Evolutionary conservation across 164 flowering plant genomes (phyloP), one percentile per base, ranked within the genome.

Genomic region (Dillenia turbinata): DNA sequence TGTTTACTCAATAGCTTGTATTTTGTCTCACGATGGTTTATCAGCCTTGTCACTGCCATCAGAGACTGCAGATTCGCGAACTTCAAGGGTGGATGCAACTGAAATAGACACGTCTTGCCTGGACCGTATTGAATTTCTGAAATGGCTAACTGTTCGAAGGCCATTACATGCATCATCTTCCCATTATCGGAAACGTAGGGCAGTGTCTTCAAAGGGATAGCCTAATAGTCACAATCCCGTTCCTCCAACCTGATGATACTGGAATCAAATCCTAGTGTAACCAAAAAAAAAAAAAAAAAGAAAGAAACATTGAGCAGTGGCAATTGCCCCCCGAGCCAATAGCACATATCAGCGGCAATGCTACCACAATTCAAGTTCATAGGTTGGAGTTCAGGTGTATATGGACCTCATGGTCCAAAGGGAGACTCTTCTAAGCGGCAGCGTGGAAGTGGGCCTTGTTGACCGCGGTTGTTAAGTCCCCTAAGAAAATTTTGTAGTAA

Each of bases 21-120:
- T 89, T 66, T 76, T 94, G 48, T 83, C 94, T 4, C 78, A 69
- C 66, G 92, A 89, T 72, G 97, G 92, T 16, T 62, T 83, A 52
- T 68, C 81, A 12, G 89, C 89, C 54, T 75, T 83, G 49, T 64
- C 77, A 17, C 46, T 49, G 22, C 61, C 71, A 12, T n/a, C 56
- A 15, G 79, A 62, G 59, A 50, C 85, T 22, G 74, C 71, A 47
- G 85, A 79, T 49, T 56, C 76, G 13, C 57, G 71, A n/a, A 75
- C 83, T 44, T 64, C 83, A 13, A 79, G 62, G 79, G 77, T 69
- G 12, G 68, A 64, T 68, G 74, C 73, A 52, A 68, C 80, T 50
- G 77, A 65, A 45, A 71, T 75, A 9, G 68, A 69, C 33, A 71
- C 57, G 49, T 19, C 74, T 16, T 33, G 54, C 43, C 74, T 57